Evolutionary conservation across 352 stramenopile genomes (phyloP).

Genomic region (Phytopythium delawarense): DNA sequence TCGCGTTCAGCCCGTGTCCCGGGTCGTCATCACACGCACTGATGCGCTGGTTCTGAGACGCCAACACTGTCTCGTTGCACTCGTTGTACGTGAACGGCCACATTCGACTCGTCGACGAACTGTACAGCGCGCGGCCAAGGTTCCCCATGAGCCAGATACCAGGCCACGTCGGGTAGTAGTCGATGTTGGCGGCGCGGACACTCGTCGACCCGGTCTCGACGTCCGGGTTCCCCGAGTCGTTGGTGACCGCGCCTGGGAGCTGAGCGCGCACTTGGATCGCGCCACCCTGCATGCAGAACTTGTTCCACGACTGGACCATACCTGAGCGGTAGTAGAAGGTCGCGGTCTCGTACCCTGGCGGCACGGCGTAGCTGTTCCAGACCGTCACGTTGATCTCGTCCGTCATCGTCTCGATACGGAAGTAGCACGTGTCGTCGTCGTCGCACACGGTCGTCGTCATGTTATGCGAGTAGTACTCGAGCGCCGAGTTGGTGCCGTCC

Average conservation of each 20-base stretch:
- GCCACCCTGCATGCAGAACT: conserved; percentile 30
- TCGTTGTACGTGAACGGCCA: conserved; percentile 92
- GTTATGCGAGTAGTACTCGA: conserved; percentile 88
- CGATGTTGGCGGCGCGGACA: conserved; percentile 16
- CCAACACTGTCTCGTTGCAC: conserved; percentile 60
- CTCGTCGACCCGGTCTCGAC: conserved; percentile 18
- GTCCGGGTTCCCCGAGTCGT: conserved; percentile 22
- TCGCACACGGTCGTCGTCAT: conserved; percentile 35
- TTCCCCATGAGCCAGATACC: conserved; percentile 88
- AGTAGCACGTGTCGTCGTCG: conserved; percentile 30
- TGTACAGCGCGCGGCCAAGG: conserved; percentile 87
- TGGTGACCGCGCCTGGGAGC: conserved; percentile 67
- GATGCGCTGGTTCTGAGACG: conserved; percentile 37
- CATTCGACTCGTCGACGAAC: conserved; percentile 77
- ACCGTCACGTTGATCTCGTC: conserved; percentile 28
- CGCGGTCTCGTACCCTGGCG: conserved; percentile 17
- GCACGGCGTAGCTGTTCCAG: conserved; percentile 39
- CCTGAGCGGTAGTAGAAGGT: conserved; percentile 41
- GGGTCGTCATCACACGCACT: conserved; percentile 83
- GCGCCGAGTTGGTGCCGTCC: conserved; percentile 57
- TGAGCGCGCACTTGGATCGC: conserved; percentile 81
- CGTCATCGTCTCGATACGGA: conserved; percentile 32
- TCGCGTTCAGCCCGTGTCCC: conserved; percentile 85
- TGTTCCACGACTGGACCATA: conserved; percentile 73
- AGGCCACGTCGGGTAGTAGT: conserved; percentile 75